Evolutionary conservation across 2,329 filamentous ascomycete species (phyloP).

Genomic region (Chaetomiaceae sp.): DNA sequence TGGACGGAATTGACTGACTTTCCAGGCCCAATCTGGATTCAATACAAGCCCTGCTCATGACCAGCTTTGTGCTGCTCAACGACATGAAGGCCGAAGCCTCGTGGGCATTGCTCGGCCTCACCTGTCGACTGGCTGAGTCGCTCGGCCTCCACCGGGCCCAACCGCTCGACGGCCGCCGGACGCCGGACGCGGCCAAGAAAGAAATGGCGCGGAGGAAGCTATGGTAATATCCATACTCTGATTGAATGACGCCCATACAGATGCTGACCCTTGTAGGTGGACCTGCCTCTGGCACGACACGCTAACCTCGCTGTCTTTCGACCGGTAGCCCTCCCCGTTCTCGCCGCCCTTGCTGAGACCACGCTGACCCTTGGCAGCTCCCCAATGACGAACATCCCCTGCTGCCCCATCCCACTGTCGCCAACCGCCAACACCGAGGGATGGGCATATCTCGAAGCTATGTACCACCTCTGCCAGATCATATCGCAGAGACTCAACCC

Average conservation of each 20-base stretch:
- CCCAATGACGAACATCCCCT: constrained; percentile 56
- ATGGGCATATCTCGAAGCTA: constrained; percentile 56
- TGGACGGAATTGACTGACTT: too few species aligned
- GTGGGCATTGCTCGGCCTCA: constrained; percentile 59
- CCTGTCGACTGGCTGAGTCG: constrained; percentile 59
- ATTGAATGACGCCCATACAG: background rate
- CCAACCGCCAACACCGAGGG: constrained; percentile 39
- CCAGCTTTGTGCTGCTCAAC: constrained; percentile 58
- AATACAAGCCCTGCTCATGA: constrained; percentile 57
- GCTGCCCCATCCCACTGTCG: constrained; percentile 47
- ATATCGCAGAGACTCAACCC: constrained; percentile 53
- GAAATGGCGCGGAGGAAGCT: constrained; percentile 50
- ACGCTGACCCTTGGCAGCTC: constrained; percentile 32
- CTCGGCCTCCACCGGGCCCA: constrained; percentile 52
- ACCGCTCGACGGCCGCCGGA: constrained; percentile 41
- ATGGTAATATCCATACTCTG: constrained; percentile 36
- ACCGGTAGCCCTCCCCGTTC: constrained; percentile 39
- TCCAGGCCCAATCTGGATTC: constrained; percentile 58
- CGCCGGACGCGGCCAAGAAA: constrained; percentile 42
- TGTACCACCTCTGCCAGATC: constrained; percentile 58
- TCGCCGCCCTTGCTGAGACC: background rate
- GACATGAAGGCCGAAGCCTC: constrained; percentile 66
- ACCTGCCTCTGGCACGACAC: constrained; percentile 63
- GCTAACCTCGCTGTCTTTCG: constrained; percentile 59
- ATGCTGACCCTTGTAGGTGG: constrained; percentile 38